Evolutionary conservation across 2,329 filamentous ascomycete species (phyloP), one percentile per base, ranked within the genome.

Genomic region (Pseudocercospora eumusae): DNA sequence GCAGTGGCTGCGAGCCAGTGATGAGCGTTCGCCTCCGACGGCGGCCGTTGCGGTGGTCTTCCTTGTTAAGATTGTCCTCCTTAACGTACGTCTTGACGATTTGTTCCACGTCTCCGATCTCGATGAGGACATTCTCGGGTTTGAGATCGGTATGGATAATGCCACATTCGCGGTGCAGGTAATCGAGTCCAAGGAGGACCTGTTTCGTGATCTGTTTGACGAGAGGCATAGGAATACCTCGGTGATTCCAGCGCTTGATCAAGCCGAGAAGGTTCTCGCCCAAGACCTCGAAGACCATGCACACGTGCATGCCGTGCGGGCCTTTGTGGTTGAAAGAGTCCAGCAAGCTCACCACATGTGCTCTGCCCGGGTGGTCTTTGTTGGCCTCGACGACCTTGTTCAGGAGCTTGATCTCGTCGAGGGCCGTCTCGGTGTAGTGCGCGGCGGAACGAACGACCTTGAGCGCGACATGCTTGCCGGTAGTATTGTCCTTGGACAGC

Each of bases 181-280:
- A 98, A 77, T 99, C 95, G 66, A 99, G 83, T 44, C 95, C 95
- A 27, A 99, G 86, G 53, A 99, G 83, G 9, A 98, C 95, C 79
- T 99, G 95, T 78, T 98, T 98, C 28, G 95, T 96, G 78, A 99
- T 99, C 77, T 98, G 95, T 82, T 97, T 97, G 75, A 98, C 95
- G 13, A 99, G 84, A 15, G 91, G 86, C 88, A 96, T 96, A 47
- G 95, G 95, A 62, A 99, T 98, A 54, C 95, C 95, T 64, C 95
- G 86, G 77, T 98, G 95, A 76, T 98, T 97, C 93, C 93, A 98
- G 71, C 91, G 88, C 85, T 98, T 98, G 83, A 99, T 97, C 74
- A 99, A 79, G 25, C 95, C 93, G 57, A 98, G 81, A 66, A 98
- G 79, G 74, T 98, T 98, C 83, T 98, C 93, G 58, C 95, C 95